Base-by-base conservation (phyloP, 2,329 filamentous ascomycete genomes). In the Neonectria magnoliae region DNA sequence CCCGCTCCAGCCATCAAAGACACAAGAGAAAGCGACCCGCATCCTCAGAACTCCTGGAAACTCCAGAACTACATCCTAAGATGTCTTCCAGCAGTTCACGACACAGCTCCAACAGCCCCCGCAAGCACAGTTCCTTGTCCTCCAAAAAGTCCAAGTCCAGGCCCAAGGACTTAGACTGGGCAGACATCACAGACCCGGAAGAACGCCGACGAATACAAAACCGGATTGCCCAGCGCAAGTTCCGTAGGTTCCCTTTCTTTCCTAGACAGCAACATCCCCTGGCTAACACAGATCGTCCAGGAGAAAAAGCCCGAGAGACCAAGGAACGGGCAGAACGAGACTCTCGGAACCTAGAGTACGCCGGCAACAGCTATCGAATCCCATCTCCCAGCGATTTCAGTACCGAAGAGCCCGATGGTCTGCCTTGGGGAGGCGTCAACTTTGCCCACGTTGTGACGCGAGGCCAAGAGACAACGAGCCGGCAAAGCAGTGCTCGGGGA, bases 201-300 rank as follows among this genome's bases (percentile, higher is more conserved):
- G 90, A 93, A 79, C 85, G 91, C 74, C 84, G 91, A 67, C 89
- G 90, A 65, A 91, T 93, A 55, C 91, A 94, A 76, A 94, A 94
- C 76, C 87, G 90, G 58, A 86, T 93, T 65, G 91, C 91, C 2
- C 91, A 93, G 73, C 85, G 91, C 69, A 93, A 93, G 72, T 93
- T 93, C 71, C 85, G 91, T 93, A 84, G 74, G 90, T 72, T 14
- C 6, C 44, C 18, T 3, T 20, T 22, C 5, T n/a, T 22, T 25
- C 18, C 22, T 16, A 11, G 4, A 6, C 20, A 33, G 38, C 52
- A 10, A 6, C 25, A 20, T 3, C 20, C 22, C n/a, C 6, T 3
- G 29, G 18, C 64, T 74, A 52, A 73, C 60, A 13, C 25, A 7
- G 4, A 11, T 1, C 13, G 7, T 18, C 13, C 66, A 93, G 91